Percentiles rank a stretch among this genome's conserved stretches.
Conservation (phyloP, 2,329 filamentous ascomycete species). For the Microcyclosporella mali region DNA sequence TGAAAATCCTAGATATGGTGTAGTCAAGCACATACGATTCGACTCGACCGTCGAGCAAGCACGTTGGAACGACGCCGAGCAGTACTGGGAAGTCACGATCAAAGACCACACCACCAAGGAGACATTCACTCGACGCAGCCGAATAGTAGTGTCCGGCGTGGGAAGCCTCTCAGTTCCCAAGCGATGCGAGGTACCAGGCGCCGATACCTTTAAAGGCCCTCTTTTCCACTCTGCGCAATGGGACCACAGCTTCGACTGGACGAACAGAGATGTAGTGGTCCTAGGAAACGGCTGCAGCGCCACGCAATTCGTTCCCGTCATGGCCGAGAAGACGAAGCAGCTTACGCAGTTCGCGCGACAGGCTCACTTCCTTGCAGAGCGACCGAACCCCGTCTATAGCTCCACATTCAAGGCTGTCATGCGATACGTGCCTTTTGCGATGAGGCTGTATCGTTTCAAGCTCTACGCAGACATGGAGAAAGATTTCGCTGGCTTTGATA, state of each 20-base stretch:
- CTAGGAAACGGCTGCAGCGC: constrained; percentile 44
- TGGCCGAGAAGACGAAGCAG: constrained; percentile 36
- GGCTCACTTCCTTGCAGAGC: constrained; percentile 45
- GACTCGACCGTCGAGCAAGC: constrained; percentile 20
- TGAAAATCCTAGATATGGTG: constrained; percentile 14
- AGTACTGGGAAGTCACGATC: constrained; percentile 26
- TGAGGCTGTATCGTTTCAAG: constrained; percentile 40
- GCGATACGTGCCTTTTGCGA: constrained; percentile 41
- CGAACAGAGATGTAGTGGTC: constrained; percentile 35
- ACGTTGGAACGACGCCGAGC: constrained; percentile 22
- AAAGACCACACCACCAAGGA: constrained; percentile 20
- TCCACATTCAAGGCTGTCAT: constrained; percentile 39
- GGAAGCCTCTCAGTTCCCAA: constrained; percentile 25
- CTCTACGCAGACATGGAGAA: constrained; percentile 41
- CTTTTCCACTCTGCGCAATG: constrained; percentile 39
- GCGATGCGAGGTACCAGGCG: constrained; percentile 24
- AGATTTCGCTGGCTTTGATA: constrained; percentile 40
- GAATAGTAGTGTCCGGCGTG: constrained; percentile 27
- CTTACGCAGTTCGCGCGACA: constrained; percentile 47
- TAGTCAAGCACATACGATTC: constrained; percentile 23
- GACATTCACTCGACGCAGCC: constrained; percentile 16
- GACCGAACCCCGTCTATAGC: constrained; percentile 40
- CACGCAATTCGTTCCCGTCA: constrained; percentile 44
- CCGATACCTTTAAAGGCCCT: constrained; percentile 31
- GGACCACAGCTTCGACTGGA: constrained; percentile 37